Conservation (phyloP, 2,329 filamentous ascomycete genomes). For the Xylariaceae sp. region DNA sequence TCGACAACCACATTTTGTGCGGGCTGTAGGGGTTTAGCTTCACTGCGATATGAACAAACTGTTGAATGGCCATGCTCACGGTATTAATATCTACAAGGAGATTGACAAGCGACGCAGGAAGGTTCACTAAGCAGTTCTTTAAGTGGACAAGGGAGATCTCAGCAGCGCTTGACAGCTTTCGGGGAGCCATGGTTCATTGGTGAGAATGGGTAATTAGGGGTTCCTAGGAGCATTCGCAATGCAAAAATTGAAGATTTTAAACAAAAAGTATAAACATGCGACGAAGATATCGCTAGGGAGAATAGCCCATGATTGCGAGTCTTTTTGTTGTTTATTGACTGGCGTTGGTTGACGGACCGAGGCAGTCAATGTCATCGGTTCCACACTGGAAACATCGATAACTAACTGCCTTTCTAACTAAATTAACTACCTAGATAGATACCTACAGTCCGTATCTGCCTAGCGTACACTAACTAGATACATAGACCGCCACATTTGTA, state of each 20-base stretch:
- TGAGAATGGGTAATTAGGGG: neutral
- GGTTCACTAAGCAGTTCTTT: slow-evolving; percentile 91
- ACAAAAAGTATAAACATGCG: neutral
- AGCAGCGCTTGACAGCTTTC: slow-evolving; percentile 61
- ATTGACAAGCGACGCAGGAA: slow-evolving; percentile 77
- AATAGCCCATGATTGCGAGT: slow-evolving; percentile 1
- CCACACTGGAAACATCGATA: neutral
- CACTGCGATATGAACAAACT: neutral
- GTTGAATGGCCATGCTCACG: slow-evolving; percentile 45
- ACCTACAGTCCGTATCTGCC: no score
- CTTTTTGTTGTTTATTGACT: neutral
- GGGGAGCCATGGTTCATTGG: slow-evolving; percentile 27
- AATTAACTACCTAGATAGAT: no score
- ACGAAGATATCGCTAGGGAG: neutral
- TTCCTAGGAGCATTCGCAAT: neutral
- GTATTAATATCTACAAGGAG: slow-evolving; percentile 86
- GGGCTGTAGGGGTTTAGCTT: slow-evolving; percentile 46
- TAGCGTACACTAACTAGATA: no score
- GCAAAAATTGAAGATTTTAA: neutral
- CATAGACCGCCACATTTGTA: no score
- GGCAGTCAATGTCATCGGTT: slow-evolving; percentile 14
- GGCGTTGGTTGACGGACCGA: slow-evolving; percentile 18
- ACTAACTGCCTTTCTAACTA: no score
- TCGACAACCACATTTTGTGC: slow-evolving; percentile 97
- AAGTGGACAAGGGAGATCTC: slow-evolving; percentile 82